phyloP scores from a whole-genome alignment of 352 stramenopile species.

The Peronospora destructor region DNA sequence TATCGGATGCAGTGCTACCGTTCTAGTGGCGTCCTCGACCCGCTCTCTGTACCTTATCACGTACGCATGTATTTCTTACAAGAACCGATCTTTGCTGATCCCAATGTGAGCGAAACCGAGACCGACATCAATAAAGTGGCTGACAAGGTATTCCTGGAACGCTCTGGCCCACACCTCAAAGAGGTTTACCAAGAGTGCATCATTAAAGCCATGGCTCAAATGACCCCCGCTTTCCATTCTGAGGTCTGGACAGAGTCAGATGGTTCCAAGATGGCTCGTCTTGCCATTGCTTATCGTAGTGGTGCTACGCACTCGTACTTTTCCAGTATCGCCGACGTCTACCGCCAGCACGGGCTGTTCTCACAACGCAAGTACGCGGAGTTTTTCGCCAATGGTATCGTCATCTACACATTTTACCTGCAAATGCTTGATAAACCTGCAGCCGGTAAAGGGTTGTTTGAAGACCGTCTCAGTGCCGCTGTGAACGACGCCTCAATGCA shows the following conservation, averaged over 20 bases:
- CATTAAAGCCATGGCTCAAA: conserved; percentile 56
- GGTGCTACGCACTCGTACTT: conserved; percentile 83
- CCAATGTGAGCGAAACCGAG: conserved; percentile 46
- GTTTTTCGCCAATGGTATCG: conserved; percentile 81
- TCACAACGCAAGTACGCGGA: conserved; percentile 79
- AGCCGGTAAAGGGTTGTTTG: conserved; percentile 49
- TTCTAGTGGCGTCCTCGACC: conserved; percentile 69
- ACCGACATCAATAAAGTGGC: conserved; percentile 72
- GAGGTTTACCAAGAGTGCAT: conserved; percentile 78
- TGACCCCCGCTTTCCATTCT: conserved; percentile 76
- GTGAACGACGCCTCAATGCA: conserved; percentile 75
- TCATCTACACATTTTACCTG: conserved; percentile 82
- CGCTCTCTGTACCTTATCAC: conserved; percentile 63
- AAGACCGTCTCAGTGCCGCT: conserved; percentile 54
- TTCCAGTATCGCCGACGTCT: conserved; percentile 79
- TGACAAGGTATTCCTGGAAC: conserved; percentile 71
- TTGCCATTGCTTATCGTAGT: conserved; percentile 72
- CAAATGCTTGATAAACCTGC: conserved; percentile 57
- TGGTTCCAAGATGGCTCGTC: conserved; percentile 67
- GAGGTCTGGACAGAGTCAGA: conserved; percentile 70
- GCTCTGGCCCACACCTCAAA: conserved; percentile 58
- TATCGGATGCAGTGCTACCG: conserved; percentile 86
- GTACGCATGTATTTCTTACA: conserved; percentile 84
- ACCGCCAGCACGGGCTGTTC: conserved; percentile 79
- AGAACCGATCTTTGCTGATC: conserved; percentile 57